Percentiles rank a stretch among this genome's conserved stretches.
Evolutionary conservation across 2,329 filamentous ascomycete genomes (phyloP).

Genomic region (Xylariaceae sp.): DNA sequence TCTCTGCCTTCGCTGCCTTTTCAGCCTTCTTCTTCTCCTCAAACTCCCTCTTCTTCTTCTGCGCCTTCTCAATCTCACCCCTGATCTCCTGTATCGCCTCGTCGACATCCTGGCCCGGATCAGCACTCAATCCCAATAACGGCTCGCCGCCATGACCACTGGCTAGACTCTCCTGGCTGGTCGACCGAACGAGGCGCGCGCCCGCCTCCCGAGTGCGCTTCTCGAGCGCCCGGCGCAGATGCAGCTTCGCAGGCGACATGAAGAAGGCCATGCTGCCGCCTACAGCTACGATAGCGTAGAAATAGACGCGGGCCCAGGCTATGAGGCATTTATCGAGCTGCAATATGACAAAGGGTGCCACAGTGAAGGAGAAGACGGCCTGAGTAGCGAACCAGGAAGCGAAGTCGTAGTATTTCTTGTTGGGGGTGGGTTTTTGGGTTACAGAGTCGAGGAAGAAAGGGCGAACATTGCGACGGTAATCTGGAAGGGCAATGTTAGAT

Average conservation of each 20-base stretch:
- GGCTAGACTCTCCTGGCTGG: conserved; percentile 54
- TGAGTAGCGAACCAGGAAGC: conserved; percentile 74
- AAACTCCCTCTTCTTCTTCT: conserved; percentile 14
- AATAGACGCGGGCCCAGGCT: conserved; percentile 85
- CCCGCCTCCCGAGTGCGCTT: conserved; percentile 46
- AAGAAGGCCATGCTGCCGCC: conserved; percentile 68
- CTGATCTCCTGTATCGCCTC: conserved; percentile 74
- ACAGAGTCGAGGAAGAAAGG: conserved; percentile 87
- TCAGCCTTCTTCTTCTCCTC: neutral
- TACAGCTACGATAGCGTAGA: conserved; percentile 73
- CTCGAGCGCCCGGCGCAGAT: conserved; percentile 55
- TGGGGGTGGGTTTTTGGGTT: conserved; percentile 61
- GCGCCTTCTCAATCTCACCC: conserved; percentile 62
- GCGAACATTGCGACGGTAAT: conserved; percentile 82
- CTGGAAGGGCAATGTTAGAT: conserved; percentile 40
- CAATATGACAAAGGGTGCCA: conserved; percentile 81
- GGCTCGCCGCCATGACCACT: conserved; percentile 39
- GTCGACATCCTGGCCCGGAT: conserved; percentile 70
- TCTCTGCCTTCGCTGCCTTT: neutral
- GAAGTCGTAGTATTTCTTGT: conserved; percentile 84
- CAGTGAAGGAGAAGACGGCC: conserved; percentile 76
- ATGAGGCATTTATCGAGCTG: conserved; percentile 63
- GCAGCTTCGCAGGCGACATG: conserved; percentile 67
- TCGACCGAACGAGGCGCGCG: conserved; percentile 42
- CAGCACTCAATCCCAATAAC: conserved; percentile 72